Base-by-base conservation (phyloP, 75 land plant species). In the Picea sitchensis region DNA sequence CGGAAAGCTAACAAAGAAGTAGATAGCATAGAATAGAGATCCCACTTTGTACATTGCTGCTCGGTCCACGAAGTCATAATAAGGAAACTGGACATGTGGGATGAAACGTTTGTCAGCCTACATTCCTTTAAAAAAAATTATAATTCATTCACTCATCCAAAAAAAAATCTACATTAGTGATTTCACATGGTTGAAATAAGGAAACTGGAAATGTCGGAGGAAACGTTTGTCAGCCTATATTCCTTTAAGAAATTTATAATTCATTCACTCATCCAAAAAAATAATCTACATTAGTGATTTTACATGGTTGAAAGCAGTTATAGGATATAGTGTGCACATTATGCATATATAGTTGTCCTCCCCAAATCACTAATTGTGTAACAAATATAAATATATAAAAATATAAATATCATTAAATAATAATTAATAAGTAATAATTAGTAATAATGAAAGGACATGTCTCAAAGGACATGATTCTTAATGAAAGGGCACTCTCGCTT, bases 1-100 rank as follows among this genome's bases (percentile, higher is more conserved):
- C 57, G 99, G 99, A 82, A 94, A 96, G 98, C 97, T 96, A 17
- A 94, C 95, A 54, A 96, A 5, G 82, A 96, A 96, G 83, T 96
- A 96, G 58, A 92, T 89, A 14, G 95, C 99, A 79, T 96, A 96
- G 79, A 96, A 96, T 81, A 96, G 77, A n/a, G 93, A 96, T 54
- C 99, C 99, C 74, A 94, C 92, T 91, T 87, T 94, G 81, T 96
- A 96, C 92, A 96, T 91, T 31, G 93, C 87, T 18, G 73, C 86
- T 44, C 99, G 88, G 65, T 96, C 97, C 34, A 92, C 97, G 82
- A 96, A 95, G 23, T 92, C 85, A 76, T 96, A 96, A 59, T 96
- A 96, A 8, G 99, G 99, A 64, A 96, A 96, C 99, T 96, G 94
- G 87, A 92, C 11, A 76, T n/a, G 30, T 62, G 8, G n/a, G 23